Evolutionary conservation across 495 filamentous ascomycete species (phyloP).

Genomic region (Penicillium angulare): DNA sequence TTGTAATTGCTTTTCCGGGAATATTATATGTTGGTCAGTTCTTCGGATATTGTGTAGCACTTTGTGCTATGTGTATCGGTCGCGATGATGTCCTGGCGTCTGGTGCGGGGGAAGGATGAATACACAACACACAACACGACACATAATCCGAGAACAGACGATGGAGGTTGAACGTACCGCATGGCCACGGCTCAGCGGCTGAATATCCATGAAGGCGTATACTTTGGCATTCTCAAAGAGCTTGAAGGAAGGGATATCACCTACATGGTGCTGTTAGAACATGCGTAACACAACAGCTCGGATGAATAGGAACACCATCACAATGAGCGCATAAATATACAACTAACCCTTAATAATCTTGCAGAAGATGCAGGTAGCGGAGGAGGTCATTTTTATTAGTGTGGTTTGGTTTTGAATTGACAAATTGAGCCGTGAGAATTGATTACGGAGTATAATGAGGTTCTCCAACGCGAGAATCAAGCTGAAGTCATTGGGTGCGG

Average conservation of each 20-base stretch:
- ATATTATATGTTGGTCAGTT: no score
- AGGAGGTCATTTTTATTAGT: conserved; percentile 20
- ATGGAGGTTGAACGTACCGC: conserved; percentile 51
- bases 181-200: conserved; percentile 81
- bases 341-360: conserved; percentile 86
- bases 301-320: background rate
- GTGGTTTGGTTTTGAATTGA: conserved; percentile 9
- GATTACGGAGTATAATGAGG: no score
- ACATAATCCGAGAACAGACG: no score
- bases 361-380: conserved; percentile 90
- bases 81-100: no score
- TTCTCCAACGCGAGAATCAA: conserved; percentile 1
- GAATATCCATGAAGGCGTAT: conserved; percentile 95
- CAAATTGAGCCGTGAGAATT: no score
- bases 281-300: background rate
- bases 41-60: no score
- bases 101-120: conserved; percentile 18
- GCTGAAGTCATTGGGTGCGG: conserved; percentile 15
- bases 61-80: background rate
- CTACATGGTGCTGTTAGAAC: conserved; percentile 42
- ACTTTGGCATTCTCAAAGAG: conserved; percentile 91
- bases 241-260: conserved; percentile 94
- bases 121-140: no score
- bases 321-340: background rate
- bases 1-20: background rate